Conservation (phyloP, 1,284 basidiomycete species). For the Austroboletus novae-zelandiae region DNA sequence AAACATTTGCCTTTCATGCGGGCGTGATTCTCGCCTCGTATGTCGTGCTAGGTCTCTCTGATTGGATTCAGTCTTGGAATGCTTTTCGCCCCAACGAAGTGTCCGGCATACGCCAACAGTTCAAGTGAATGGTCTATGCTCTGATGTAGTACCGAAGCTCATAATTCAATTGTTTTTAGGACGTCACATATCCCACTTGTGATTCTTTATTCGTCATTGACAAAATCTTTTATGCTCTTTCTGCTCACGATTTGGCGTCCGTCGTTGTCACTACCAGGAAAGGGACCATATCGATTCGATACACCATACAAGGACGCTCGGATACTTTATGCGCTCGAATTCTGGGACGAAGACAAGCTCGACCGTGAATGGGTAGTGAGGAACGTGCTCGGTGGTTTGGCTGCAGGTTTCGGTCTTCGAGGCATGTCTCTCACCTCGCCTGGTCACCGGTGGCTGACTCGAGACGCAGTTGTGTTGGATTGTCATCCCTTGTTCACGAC, state of each 20-base stretch:
- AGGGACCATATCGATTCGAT: slow-evolving; percentile 26
- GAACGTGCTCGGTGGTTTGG: slow-evolving; percentile 83
- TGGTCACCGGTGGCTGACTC: slow-evolving; percentile 23
- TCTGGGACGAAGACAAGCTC: slow-evolving; percentile 64
- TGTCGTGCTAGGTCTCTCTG: slow-evolving; percentile 44
- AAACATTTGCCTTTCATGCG: slow-evolving; percentile 69
- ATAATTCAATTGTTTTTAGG: slow-evolving; percentile 34
- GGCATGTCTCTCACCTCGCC: slow-evolving; percentile 34
- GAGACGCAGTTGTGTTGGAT: slow-evolving; percentile 63
- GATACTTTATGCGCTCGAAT: slow-evolving; percentile 40
- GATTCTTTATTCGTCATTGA: slow-evolving; percentile 83
- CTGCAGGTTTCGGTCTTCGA: slow-evolving; percentile 68
- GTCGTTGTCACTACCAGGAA: slow-evolving; percentile 29
- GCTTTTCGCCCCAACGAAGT: slow-evolving; percentile 5
- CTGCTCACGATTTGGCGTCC: slow-evolving; percentile 83
- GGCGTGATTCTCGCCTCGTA: slow-evolving; percentile 61
- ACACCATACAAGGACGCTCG: slow-evolving; percentile 32
- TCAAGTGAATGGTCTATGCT: slow-evolving; percentile 39
- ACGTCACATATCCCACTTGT: slow-evolving; percentile 76
- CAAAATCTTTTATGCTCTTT: slow-evolving; percentile 83
- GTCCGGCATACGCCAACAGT: slow-evolving; percentile 61
- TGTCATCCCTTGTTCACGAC: slow-evolving; percentile 77
- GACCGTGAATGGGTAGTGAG: slow-evolving; percentile 85
- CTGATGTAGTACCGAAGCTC: not conserved
- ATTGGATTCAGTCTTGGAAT: slow-evolving; percentile 30